Conservation (phyloP, 768 basidiomycete genomes). For the Exidia glandulosa region DNA sequence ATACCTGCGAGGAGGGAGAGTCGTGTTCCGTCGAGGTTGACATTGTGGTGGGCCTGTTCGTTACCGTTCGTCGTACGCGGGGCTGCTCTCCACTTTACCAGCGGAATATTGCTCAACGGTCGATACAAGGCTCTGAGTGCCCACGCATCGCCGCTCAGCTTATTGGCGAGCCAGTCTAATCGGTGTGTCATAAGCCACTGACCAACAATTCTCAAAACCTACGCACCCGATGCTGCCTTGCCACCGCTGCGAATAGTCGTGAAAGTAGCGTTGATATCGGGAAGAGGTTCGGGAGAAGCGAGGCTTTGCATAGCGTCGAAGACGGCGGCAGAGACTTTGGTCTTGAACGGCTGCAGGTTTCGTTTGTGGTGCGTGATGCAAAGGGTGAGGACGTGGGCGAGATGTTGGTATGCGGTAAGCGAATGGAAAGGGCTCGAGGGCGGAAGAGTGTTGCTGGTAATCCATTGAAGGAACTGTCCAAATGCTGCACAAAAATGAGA, state of each 20-base stretch:
- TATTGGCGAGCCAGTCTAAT: slow-evolving; percentile 2
- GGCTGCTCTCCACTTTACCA: neutral
- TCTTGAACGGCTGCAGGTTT: neutral
- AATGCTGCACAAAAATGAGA: too few relatives aligned
- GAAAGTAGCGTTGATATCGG: slow-evolving; percentile 9
- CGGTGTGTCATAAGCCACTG: neutral
- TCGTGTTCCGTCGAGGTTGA: neutral
- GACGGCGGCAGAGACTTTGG: neutral
- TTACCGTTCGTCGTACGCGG: neutral
- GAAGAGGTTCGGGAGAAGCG: slow-evolving; percentile 10
- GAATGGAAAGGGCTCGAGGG: neutral
- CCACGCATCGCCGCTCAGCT: neutral
- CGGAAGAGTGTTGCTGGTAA: too few relatives aligned
- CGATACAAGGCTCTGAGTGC: neutral
- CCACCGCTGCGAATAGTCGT: slow-evolving; percentile 12
- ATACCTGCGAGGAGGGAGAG: slow-evolving; percentile 3
- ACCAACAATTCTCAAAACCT: slow-evolving; percentile 5
- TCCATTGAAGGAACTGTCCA: too few relatives aligned
- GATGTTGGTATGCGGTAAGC: slow-evolving; percentile 17
- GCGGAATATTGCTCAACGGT: neutral
- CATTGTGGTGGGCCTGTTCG: slow-evolving; percentile 1
- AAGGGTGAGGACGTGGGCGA: slow-evolving; percentile 11
- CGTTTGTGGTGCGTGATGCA: slow-evolving; percentile 15
- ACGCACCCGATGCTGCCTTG: slow-evolving; percentile 11
- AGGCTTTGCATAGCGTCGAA: slow-evolving; percentile 16